Base-by-base conservation (phyloP, 139 green algal species). In the Ettlia oleoabundans region DNA sequence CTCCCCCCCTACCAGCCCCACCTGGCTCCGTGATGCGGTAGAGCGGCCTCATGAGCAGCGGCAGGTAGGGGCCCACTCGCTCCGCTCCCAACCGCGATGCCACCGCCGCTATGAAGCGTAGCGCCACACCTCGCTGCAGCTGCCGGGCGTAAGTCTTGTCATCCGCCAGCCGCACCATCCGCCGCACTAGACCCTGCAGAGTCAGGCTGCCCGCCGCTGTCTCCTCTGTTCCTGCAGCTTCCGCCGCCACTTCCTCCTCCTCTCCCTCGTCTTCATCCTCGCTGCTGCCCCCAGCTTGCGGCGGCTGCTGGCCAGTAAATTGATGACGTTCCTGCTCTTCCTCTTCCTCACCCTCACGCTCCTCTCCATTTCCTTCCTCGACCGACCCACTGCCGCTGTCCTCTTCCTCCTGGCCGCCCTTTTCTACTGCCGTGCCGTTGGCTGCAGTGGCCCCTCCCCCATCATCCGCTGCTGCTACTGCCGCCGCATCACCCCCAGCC, bases 71-170 rank as follows among this genome's bases (percentile, higher is more conserved):
- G 55, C 53, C n/a, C 18, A 94, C 80, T 6, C 68, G 80, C 15
- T 80, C 51, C 30, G 62, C 32, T 30, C 92, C 92, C 43, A 97
- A 88, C 30, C 78, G 81, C 13, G 69, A 85, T 1, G 89, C 86
- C 1, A 90, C 70, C 10, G 95, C 95, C 2, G 93, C 95, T 15
- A 93, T 87, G 86, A 94, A 98, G 52, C 92, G 88, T 69, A 98
- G 85, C 2, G 92, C 95, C 21, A 89, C 86, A 3, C 83, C 33
- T 28, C 92, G 85, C 88, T 96, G 92, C 41, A 73, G 47, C 62
- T 79, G 76, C 22, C 79, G 75, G 2, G 33, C 71, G 51, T 85
- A 89, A 2, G 73, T 67, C 35, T 81, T 86, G 80, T 94, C 92
- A 71, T 93, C 93, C 2, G 93, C 94, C 26, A 96, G 76, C 3